Evolutionary conservation across 192 early-diverging fungal genomes (phyloP), one percentile per base, ranked within the genome.

Genomic region (Entomortierella beljakovae): DNA sequence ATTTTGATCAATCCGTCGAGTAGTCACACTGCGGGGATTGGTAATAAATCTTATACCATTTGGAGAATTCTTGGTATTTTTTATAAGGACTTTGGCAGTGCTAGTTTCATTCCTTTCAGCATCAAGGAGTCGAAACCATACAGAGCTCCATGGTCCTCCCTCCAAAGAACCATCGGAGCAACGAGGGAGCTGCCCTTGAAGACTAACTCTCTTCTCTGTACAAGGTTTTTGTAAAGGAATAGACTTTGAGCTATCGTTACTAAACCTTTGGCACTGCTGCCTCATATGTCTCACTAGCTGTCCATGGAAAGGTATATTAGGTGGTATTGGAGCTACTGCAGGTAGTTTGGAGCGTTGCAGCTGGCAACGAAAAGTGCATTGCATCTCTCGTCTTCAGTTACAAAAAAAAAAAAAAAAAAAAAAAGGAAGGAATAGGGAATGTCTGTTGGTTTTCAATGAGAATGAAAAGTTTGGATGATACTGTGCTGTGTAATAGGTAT

Each of bases 291-390:
- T 64, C 18, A 61, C 11, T 49, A 29, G 11, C 43, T 31, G 11
- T 2, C 1, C 13, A 22, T 26, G 9, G 6, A 7, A 20, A 3
- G 42, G 20, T 3, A 46, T 10, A 32, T 9, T 61, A 49, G 42
- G 10, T 61, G 59, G n/a, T 28, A 29, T 18, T 42, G 57, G 15
- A 2, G 23, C 20, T 46, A 33, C 32, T 35, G 22, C 11, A 4
- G 61, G 31, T 18, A 61, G 29, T 20, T 7, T 7, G 5, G 63
- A 38, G 16, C 52, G 68, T 33, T 70, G 68, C 68, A 55, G 59
- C n/a, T 55, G 68, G 68, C 68, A 70, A 70, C 68, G 68, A 46
- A 70, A 43, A 26, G 46, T 40, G 51, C 68, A 54, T 70, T 61
- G 68, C 68, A 70, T 70, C 50, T 59, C 57, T 69, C 61, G 22